A percentile compares a stretch with the other conserved stretches of the same genome.
phyloP scores from a whole-genome alignment of 179 eudicot species.

The Silene noctiflora region DNA sequence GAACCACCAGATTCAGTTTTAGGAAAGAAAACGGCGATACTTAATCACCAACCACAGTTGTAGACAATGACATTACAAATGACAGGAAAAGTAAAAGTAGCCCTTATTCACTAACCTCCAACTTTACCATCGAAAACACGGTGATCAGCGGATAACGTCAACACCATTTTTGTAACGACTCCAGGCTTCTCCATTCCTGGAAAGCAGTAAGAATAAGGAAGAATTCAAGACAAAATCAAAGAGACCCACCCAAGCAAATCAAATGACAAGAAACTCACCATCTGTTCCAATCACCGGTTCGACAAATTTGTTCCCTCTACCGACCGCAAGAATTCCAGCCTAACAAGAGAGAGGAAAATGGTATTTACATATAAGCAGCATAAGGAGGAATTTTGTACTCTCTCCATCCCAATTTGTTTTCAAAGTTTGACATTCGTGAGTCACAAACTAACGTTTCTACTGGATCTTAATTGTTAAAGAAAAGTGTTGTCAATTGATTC shows the following conservation, averaged over 20 bases:
- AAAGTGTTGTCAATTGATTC: not conserved
- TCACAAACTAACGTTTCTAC: too few species aligned
- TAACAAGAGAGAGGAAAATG: slow-evolving; percentile 31
- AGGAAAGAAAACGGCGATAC: not conserved
- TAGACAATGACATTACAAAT: not conserved
- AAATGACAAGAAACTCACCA: slow-evolving; percentile 42
- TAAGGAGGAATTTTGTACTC: not conserved
- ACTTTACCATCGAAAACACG: slow-evolving; percentile 95
- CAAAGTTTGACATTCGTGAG: not conserved
- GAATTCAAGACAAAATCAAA: not conserved
- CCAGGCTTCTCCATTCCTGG: slow-evolving; percentile 73
- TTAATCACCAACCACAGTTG: not conserved
- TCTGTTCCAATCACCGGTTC: slow-evolving; percentile 63
- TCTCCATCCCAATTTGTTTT: not conserved
- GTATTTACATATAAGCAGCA: slow-evolving; percentile 4
- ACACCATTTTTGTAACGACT: slow-evolving; percentile 72
- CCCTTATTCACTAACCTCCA: slow-evolving; percentile 54
- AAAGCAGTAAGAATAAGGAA: slow-evolving; percentile 13
- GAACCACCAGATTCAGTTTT: not conserved
- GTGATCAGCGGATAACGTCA: slow-evolving; percentile 94
- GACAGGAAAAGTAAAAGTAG: not conserved
- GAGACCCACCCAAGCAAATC: slow-evolving; percentile 2
- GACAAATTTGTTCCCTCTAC: slow-evolving; percentile 87
- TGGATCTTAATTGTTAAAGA: too few species aligned
- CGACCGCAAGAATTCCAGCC: slow-evolving; percentile 97